Base-by-base conservation (phyloP, 805 yeast species). In the Ogataea trehalophila region DNA sequence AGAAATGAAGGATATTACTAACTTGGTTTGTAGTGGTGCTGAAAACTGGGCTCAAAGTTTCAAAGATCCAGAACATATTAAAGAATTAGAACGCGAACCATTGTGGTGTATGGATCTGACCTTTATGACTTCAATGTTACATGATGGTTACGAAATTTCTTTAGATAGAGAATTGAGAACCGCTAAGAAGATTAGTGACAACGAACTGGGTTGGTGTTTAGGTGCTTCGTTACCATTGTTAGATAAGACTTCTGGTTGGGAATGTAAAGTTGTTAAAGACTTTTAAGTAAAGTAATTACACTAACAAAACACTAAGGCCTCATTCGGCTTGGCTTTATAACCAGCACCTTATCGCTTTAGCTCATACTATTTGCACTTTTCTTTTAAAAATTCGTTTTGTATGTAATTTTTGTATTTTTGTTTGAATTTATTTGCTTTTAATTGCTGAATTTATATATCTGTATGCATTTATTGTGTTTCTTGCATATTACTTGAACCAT, bases 121-220 rank as follows among this genome's bases (percentile, higher is more conserved):
- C 11, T 94, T 87, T 77, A 91, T 92, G 79, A 83, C 87, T 14
- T 83, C 97, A 2, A 71, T 94, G 65, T 74, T 94, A 55, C 97
- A 91, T 68, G 85, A 91, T n/a, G 99, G 99, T 39, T 94, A 94
- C 68, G 97, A 92, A 58, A 89, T 94, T 54, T 97, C 97, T 51
- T 76, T 87, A 49, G 74, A 77, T 55, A 82, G 98, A 66, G 97
- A 92, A 68, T 80, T 94, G 57, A 87, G 80, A 67, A 94, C 97
- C 6, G 98, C 97, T 8, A 83, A 89, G 73, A 90, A 81, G 64
- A 88, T 94, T 58, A 85, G 82, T 44, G 81, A 82, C 62, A 90
- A 88, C 60, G 99, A 94, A 71, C 76, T 94, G 44, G 99, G 99
- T 33, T 94, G 99, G 99, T 94, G 98, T 73, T 74, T 94, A 47